Conservation (phyloP, 768 basidiomycete species). For the Calocybe indica region DNA sequence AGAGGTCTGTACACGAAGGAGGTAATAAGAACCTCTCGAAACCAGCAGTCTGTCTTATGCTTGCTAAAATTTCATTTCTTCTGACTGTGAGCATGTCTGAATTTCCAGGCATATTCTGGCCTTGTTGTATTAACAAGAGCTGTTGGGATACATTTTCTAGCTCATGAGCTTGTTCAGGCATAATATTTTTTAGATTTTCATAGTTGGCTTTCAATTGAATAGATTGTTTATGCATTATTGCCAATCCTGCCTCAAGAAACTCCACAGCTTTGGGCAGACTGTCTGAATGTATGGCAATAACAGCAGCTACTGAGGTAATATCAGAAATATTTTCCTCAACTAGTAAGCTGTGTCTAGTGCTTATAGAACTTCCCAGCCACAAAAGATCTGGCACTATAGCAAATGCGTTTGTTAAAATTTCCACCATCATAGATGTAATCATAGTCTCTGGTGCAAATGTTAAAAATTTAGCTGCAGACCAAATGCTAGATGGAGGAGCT, state of each 20-base stretch:
- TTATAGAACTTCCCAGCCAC: slow-evolving; percentile 5
- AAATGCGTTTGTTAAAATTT: slow-evolving; percentile 4
- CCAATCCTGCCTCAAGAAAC: slow-evolving; percentile 8
- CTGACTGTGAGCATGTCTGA: background rate
- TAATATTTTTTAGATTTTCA: background rate
- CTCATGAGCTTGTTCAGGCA: slow-evolving; percentile 1
- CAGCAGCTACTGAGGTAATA: slow-evolving; percentile 2
- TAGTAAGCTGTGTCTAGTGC: slow-evolving; percentile 2
- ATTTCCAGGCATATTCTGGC: background rate
- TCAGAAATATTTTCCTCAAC: slow-evolving; percentile 1
- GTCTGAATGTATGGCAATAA: slow-evolving; percentile 5
- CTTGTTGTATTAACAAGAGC: background rate
- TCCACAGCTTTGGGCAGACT: slow-evolving; percentile 6
- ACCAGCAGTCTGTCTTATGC: slow-evolving; percentile 7
- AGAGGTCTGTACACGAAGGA: slow-evolving; percentile 2
- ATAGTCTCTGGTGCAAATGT: background rate
- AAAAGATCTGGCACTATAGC: slow-evolving; percentile 1
- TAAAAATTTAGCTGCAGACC: slow-evolving; percentile 5
- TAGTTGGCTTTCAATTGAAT: slow-evolving; percentile 3
- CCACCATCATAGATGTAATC: background rate
- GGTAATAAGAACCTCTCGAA: slow-evolving; percentile 9
- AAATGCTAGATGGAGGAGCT: background rate
- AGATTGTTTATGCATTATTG: slow-evolving; percentile 3
- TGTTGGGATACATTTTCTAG: slow-evolving; percentile 2
- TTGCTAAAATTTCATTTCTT: slow-evolving; percentile 4